Base-by-base conservation (phyloP, 352 stramenopile species). In the Phytophthora constricta region DNA sequence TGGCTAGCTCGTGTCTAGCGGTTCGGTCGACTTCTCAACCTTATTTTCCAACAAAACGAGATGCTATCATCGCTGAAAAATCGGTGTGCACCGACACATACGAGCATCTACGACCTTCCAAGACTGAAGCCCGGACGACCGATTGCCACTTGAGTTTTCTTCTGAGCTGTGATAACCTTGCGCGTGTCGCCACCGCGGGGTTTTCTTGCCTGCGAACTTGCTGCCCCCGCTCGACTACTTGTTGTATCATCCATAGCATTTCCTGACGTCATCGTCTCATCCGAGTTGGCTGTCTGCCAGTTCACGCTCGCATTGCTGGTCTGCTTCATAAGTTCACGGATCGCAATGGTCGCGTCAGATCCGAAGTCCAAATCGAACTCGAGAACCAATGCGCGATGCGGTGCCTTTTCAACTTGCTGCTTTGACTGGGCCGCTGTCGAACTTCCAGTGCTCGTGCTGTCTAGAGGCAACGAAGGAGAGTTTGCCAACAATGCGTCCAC, bases 311-410 rank as follows among this genome's bases (percentile, higher is more conserved):
- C 73, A 51, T 77, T 97, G 79, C 72, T 98, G 77, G 71, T 97
- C 71, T 84, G 82, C 74, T 98, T 98, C 66, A 96, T 96, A n/a
- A 99, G 72, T 62, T 98, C 95, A 37, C 95, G 82, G 20, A 98
- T 73, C 22, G 92, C 95, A 64, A 98, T 97, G 14, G 93, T 99
- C 11, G 96, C 96, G 79, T 99, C 82, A 2, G 77, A 88, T 20
- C 78, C 81, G 46, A 85, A 86, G 17, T 79, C 77, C 26, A 92
- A 68, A 25, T 77, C 76, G 45, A 92, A 92, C 46, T 84, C 72
- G 9, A 94, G 73, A 25, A 87, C 65, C 22, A 89, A 61, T 25
- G 76, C 80, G 16, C 80, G 73, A 34, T 83, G 55, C 28, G 42
- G 19, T 22, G 34, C 47, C 26, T 68, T 70, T 26, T 58, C 58